Conservation (phyloP, 371 early-diverging fungal species). For the Haplosporangium sp. region DNA sequence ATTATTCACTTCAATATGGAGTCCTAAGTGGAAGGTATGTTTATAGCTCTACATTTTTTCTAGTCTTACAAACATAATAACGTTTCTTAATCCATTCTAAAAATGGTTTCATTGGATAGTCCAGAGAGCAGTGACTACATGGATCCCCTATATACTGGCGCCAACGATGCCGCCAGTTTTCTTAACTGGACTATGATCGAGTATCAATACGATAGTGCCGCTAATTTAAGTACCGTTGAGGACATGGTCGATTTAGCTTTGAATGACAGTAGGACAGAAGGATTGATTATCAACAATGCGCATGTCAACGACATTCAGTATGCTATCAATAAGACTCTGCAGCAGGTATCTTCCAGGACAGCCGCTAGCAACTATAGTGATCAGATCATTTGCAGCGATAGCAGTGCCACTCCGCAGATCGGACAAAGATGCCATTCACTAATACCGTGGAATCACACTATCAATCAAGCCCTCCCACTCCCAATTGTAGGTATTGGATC, state of each 20-base stretch:
- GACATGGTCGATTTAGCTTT: constrained; percentile 22
- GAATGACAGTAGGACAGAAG: constrained; percentile 8
- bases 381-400: constrained; percentile 17
- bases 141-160: constrained; percentile 24
- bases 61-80: too few species aligned
- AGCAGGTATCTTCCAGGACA: constrained; percentile 15
- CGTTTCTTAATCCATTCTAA: too few species aligned
- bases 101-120: background rate
- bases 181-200: constrained; percentile 30
- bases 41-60: background rate
- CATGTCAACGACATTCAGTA: constrained; percentile 15
- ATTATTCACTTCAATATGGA: constrained; percentile 12
- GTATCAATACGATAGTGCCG: constrained; percentile 15
- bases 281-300: constrained; percentile 23
- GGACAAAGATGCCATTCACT: constrained; percentile 15
- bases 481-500: constrained; percentile 31
- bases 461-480: constrained; percentile 21
- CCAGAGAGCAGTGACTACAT: constrained; percentile 10
- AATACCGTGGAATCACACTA: constrained; percentile 40
- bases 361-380: constrained; percentile 10
- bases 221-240: constrained; percentile 6
- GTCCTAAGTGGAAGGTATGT: constrained; percentile 24
- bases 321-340: constrained; percentile 23
- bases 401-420: background rate
- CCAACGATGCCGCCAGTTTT: constrained; percentile 24